Evolutionary conservation across 176 grass and related monocot species (phyloP), one percentile per base, ranked within the genome.

Genomic region (Ensete glaucum): DNA sequence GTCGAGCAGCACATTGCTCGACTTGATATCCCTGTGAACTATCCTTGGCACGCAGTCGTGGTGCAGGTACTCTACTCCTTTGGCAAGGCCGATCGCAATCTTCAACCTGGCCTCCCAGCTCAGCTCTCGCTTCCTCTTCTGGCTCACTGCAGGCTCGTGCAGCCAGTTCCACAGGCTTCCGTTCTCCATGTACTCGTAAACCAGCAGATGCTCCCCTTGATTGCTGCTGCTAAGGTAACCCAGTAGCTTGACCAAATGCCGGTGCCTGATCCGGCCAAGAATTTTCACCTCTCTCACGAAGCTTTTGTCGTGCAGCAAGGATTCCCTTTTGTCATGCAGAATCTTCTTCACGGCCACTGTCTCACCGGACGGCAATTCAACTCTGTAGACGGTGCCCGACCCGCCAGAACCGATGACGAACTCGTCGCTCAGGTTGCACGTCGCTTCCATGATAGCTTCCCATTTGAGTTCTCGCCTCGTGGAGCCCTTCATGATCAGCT

Each of bases 111-210:
- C 71, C 58, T 89, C 95, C 88, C 90, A 99, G 84, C 79, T 81
- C 2, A 92, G 66, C 82, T 78, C 58, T 25, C 21, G 68, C 80
- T 79, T 87, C 84, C 82, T 82, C 79, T 79, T 77, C 77, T 78
- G 64, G 71, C 22, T 82, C 80, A 72, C 71, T 76, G 48, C 17
- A 29, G 70, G 75, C 63, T 75, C 83, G 75, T 98, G 95, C 49
- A 98, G 85, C 88, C 90, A 98, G 71, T 98, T 88, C 69, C 85
- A 91, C 29, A 99, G 70, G 83, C 95, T 99, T 23, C 90, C 90
- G 15, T 99, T 99, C 95, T 91, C 86, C 95, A 99, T 99, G 88
- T 72, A 94, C 70, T 99, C 90, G 73, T 99, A 99, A 9, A 99
- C 82, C 68, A 99, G 83, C 80, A 99, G 83, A 73, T 83, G 81